Base-by-base conservation (phyloP, 768 basidiomycete species). In the Podaxis sp. region DNA sequence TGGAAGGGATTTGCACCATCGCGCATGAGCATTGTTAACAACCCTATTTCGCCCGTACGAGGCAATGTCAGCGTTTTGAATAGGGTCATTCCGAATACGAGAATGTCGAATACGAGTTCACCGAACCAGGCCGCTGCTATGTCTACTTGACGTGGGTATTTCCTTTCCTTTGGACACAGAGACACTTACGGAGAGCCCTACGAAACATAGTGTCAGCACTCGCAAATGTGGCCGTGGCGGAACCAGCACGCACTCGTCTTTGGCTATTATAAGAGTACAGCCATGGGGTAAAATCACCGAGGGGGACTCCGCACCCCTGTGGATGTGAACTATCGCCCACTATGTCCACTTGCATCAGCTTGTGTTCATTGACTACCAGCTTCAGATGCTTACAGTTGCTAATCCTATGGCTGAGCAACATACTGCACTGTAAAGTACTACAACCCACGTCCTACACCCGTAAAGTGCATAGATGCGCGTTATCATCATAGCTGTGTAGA, bases 391-490 rank as follows among this genome's bases (percentile, higher is more conserved):
- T 40, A 71, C 70, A 2, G 64, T 46, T 11, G 73, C 76, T 36
- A 72, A 69, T 8, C 36, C 62, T 48, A 77, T 68, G 6, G 70
- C 72, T 2, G 63, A 63, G n/a, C 69, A 56, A 0, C 70, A 74
- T 2, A 72, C 63, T 30, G 63, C 44, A 33, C 69, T 58, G 13
- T 74, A 68, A n/a, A 76, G 59, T 0, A 66, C 28, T 0, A 77
- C 71, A 17, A 78, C 65, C 36, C 54, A 57, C 9, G 63, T 63
- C 53, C 53, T 73, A 11, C 74, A 72, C 5, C 68, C 71, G 60
- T 79, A 81, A 0, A 81, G 70, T 36, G 80, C 80, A 59, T 77
- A 75, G 6, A 76, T 76, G 7, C 80, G 67, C 66, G 77, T 74
- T n/a, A 76, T 74, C 9, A 79, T 72, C 30, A 79, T 68, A 17